phyloP scores from a whole-genome alignment of 345 rosid species.

The Citrus australasica region DNA sequence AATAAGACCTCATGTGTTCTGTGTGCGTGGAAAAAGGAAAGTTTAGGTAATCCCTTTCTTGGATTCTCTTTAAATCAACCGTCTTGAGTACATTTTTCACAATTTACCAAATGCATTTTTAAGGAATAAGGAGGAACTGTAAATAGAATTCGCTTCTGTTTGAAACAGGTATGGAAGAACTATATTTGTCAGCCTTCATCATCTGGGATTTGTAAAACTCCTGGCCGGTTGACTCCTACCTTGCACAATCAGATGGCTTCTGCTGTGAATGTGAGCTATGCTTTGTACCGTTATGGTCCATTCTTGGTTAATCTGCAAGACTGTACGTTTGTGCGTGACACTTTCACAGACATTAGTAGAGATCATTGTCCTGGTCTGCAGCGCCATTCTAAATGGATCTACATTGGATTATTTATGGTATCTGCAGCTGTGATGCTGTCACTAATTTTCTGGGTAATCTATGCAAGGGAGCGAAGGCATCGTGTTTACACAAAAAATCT shows the following conservation, averaged over 20 bases:
- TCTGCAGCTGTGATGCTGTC: constrained; percentile 89
- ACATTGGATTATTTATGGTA: constrained; percentile 68
- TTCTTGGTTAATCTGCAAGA: constrained; percentile 69
- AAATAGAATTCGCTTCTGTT: background rate
- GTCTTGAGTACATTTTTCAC: background rate
- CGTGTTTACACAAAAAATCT: constrained; percentile 68
- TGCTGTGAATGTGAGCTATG: constrained; percentile 78
- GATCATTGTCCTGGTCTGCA: constrained; percentile 65
- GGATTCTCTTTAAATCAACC: no score
- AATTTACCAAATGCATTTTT: background rate
- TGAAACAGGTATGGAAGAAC: constrained; percentile 64
- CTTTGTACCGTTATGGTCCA: constrained; percentile 70
- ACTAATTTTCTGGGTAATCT: constrained; percentile 86
- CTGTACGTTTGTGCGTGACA: constrained; percentile 75
- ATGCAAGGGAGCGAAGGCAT: constrained; percentile 81
- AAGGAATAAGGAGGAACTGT: background rate
- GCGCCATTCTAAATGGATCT: constrained; percentile 64
- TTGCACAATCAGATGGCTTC: constrained; percentile 61
- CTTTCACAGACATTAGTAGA: constrained; percentile 51
- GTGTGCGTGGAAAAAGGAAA: no score
- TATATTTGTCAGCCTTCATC: constrained; percentile 47
- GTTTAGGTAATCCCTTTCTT: no score
- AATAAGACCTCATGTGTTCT: no score
- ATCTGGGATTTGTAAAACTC: constrained; percentile 54
- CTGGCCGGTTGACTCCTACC: constrained; percentile 74